Conservation (phyloP, 306 rosid genomes). For the Pachyrhizus erosus region DNA sequence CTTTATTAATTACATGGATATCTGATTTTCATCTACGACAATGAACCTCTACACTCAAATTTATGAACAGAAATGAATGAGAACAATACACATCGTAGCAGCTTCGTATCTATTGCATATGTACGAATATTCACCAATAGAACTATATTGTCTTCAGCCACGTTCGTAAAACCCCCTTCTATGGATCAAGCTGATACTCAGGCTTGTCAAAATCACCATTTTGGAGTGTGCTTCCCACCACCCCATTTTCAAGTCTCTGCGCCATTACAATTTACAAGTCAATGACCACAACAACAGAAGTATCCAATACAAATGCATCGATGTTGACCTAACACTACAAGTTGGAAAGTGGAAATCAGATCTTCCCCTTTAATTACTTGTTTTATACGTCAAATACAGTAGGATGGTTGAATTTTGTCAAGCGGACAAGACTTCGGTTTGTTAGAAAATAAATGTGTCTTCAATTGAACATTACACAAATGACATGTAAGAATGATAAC, state of each 20-base stretch:
- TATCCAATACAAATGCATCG: not conserved
- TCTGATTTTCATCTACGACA: constrained; percentile 42
- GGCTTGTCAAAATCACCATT: constrained; percentile 66
- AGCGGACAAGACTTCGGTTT: not conserved
- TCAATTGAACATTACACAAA: not conserved
- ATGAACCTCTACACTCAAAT: constrained; percentile 56
- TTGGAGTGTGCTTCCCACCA: constrained; percentile 41
- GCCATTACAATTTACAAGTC: constrained; percentile 17
- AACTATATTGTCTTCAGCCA: constrained; percentile 36
- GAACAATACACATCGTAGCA: constrained; percentile 51
- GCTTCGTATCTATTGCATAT: constrained; percentile 47
- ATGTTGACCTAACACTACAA: constrained; percentile 33
- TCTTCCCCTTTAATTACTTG: not conserved
- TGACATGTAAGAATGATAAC: constrained; percentile 18
- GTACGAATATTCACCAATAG: constrained; percentile 61
- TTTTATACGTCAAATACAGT: constrained; percentile 26
- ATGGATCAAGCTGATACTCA: constrained; percentile 71
- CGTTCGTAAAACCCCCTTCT: constrained; percentile 35
- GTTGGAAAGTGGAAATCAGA: not conserved
- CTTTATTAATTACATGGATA: constrained; percentile 57
- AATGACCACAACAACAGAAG: constrained; percentile 30
- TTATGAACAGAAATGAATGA: constrained; percentile 89
- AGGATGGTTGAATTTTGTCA: constrained; percentile 35
- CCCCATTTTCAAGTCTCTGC: constrained; percentile 61
- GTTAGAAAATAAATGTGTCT: constrained; percentile 1